These are phyloP conservation scores for Amanita phalloides DNA, from an alignment of 768 basidiomycete genomes.

Conservation along the genomic window DNA sequence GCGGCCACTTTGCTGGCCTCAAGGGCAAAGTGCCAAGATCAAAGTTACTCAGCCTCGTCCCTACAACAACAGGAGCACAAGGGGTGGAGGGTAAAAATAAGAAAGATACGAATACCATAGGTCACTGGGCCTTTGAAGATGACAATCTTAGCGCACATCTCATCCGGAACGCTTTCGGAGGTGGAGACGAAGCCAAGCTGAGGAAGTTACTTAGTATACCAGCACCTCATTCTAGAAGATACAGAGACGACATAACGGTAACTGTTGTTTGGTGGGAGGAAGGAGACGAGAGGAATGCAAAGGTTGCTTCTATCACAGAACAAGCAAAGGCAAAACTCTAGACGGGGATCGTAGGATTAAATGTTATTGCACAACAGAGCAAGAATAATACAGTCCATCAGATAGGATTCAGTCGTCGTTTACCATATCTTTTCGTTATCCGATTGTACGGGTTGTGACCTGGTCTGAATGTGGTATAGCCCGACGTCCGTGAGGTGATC, in stretches of 20 bases:
- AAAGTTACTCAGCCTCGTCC: conserved; percentile 41
- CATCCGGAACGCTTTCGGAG: conserved; percentile 90
- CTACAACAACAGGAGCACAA: conserved; percentile 39
- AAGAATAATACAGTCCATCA: conserved; percentile 4
- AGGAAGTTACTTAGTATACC: conserved; percentile 69
- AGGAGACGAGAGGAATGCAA: conserved; percentile 33
- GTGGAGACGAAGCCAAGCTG: conserved; percentile 51
- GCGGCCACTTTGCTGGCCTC: conserved; percentile 65
- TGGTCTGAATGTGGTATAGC: background rate
- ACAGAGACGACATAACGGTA: conserved; percentile 79
- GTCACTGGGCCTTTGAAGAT: conserved; percentile 72
- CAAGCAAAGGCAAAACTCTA: conserved; percentile 47
- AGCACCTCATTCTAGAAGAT: conserved; percentile 65
- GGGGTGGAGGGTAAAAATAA: conserved; percentile 59
- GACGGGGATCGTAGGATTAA: conserved; percentile 3
- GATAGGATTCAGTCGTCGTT: conserved; percentile 5
- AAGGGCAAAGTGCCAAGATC: conserved; percentile 55
- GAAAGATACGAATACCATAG: conserved; percentile 23
- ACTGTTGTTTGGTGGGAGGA: conserved; percentile 83
- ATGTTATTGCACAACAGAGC: conserved; percentile 6
- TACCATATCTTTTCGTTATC: conserved; percentile 7
- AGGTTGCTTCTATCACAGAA: conserved; percentile 22
- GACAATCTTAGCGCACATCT: conserved; percentile 74
- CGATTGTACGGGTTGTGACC: conserved; percentile 7
- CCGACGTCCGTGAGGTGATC: background rate